phyloP scores from a whole-genome alignment of 768 basidiomycete species.

The Boletus barrowsii region DNA sequence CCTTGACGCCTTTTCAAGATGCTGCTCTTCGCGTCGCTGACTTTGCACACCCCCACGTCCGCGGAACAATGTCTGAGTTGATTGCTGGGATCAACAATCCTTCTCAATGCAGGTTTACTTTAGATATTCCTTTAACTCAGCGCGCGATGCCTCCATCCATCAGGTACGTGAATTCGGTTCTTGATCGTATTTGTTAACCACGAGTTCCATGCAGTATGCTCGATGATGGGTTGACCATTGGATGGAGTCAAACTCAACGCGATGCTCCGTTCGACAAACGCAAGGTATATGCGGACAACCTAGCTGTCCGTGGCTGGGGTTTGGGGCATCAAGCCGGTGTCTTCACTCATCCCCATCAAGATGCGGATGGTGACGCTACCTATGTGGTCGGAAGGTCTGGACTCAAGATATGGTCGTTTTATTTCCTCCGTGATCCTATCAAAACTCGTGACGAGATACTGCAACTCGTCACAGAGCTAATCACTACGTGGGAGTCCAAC shows the following conservation, averaged over 20 bases:
- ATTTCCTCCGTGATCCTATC: too few species aligned
- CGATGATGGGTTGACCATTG: slow-evolving; percentile 1
- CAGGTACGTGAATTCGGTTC: background rate
- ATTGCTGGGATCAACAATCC: background rate
- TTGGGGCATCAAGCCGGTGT: too few species aligned
- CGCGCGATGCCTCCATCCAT: background rate
- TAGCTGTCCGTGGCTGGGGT: too few species aligned
- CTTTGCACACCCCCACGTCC: background rate
- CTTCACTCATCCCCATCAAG: too few species aligned
- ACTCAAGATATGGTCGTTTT: too few species aligned
- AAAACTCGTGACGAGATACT: too few species aligned
- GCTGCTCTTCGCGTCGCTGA: background rate
- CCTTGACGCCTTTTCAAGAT: background rate
- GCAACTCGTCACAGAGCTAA: too few species aligned
- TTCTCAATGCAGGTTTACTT: background rate
- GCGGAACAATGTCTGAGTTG: background rate
- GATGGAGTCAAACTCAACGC: slow-evolving; percentile 6
- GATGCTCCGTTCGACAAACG: background rate
- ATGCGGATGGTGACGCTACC: too few species aligned
- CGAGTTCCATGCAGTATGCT: background rate
- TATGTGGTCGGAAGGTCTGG: too few species aligned
- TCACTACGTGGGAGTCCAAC: too few species aligned
- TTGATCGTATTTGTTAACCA: background rate
- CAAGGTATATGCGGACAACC: too few species aligned
- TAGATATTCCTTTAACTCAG: background rate